These are phyloP conservation scores for Epichloe brachyelytri DNA, from an alignment of 2,329 filamentous ascomycete species.

Conservation along the genomic window DNA sequence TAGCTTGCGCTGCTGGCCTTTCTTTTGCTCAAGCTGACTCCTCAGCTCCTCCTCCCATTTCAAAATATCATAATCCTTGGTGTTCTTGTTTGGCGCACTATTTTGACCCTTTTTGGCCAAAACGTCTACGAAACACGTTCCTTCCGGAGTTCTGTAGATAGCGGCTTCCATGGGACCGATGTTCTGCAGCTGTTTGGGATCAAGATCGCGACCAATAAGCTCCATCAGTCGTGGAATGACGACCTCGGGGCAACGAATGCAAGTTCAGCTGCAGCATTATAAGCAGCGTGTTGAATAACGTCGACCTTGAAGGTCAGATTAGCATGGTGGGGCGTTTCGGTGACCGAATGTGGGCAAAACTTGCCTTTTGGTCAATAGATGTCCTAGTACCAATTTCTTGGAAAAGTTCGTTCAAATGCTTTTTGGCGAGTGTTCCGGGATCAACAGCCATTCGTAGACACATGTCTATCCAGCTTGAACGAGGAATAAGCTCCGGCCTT, in stretches of 20 bases:
- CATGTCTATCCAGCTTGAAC: conserved; percentile 76
- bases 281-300: conserved; percentile 55
- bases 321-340: not conserved
- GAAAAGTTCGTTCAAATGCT: conserved; percentile 51
- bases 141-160: conserved; percentile 84
- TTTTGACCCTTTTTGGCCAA: conserved; percentile 68
- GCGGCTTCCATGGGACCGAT: conserved; percentile 82
- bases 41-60: conserved; percentile 96
- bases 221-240: conserved; percentile 66
- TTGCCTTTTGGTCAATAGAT: conserved; percentile 39
- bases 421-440: conserved; percentile 62
- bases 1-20: conserved; percentile 80
- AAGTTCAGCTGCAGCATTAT: conserved; percentile 74
- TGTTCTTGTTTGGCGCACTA: conserved; percentile 67
- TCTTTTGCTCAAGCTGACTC: conserved; percentile 80
- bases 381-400: conserved; percentile 47
- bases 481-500: conserved; percentile 63
- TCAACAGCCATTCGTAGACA: conserved; percentile 72
- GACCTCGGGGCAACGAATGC: conserved; percentile 77
- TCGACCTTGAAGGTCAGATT: conserved; percentile 14
- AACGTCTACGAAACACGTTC: conserved; percentile 80
- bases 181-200: conserved; percentile 52
- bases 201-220: conserved; percentile 62
- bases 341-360: not conserved
- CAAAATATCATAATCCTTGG: conserved; percentile 86